Evolutionary conservation across 441 rosid genomes (phyloP).

Genomic region (Mallotus japonicus): DNA sequence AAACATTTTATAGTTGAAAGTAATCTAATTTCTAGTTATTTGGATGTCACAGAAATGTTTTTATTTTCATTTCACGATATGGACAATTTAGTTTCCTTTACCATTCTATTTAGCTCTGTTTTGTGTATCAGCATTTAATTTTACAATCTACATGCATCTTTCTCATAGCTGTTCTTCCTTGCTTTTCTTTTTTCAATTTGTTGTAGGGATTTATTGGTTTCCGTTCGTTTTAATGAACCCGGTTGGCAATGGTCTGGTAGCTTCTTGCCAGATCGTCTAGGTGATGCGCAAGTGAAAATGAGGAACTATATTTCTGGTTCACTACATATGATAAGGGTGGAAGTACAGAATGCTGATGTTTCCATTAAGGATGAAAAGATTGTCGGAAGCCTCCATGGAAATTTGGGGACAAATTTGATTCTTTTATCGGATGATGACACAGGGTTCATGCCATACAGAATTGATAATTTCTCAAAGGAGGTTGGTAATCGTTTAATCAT

Average conservation of each 20-base stretch:
- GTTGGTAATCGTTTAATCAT: slow-evolving; percentile 47
- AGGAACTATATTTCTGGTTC: slow-evolving; percentile 74
- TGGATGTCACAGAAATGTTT: neutral
- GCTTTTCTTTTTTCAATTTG: slow-evolving; percentile 23
- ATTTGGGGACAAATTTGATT: slow-evolving; percentile 88
- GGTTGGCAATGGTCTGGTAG: slow-evolving; percentile 99
- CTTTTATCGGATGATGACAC: slow-evolving; percentile 91
- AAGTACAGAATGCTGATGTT: slow-evolving; percentile 90
- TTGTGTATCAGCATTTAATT: neutral
- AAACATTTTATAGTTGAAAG: too few relatives aligned
- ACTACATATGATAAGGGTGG: slow-evolving; percentile 80
- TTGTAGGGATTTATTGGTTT: slow-evolving; percentile 83
- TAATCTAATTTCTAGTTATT: neutral
- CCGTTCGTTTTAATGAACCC: slow-evolving; percentile 82
- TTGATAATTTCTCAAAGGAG: slow-evolving; percentile 98
- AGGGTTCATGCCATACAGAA: slow-evolving; percentile 95
- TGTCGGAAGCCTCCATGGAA: slow-evolving; percentile 71
- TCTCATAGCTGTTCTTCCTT: neutral
- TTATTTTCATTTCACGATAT: neutral
- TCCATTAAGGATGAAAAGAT: slow-evolving; percentile 74
- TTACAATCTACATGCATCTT: neutral
- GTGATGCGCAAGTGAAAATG: slow-evolving; percentile 94
- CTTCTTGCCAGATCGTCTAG: slow-evolving; percentile 93
- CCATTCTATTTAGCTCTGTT: neutral
- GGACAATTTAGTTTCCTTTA: neutral